Base-by-base conservation (phyloP, 805 yeast species). In the Hanseniaspora jakobsenii region DNA sequence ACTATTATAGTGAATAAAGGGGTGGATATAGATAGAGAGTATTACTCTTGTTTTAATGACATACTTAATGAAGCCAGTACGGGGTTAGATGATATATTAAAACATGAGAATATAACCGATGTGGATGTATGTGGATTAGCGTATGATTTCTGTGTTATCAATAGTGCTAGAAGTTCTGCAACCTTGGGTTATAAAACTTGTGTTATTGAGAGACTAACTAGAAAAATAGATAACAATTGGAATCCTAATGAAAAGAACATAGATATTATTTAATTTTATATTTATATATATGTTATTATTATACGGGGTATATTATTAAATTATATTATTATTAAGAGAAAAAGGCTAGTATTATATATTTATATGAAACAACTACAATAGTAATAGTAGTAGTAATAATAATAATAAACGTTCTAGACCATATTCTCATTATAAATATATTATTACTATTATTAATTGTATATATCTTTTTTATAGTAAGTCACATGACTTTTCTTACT, bases 1-100 rank as follows among this genome's bases (percentile, higher is more conserved):
- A 34, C 63, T 64, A 47, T 56, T 52, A 64, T 74, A 2, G 75
- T 87, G 6, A 67, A 69, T 47, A 87, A 89, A 61, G 97, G 96
- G 0, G 70, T 67, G 48, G 59, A 78, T 23, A 64, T 63, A 21
- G 86, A 82, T 52, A 61, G 91, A 17, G 97, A 87, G 57, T 85
- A 79, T 58, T 87, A 85, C 55, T 85, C 95, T 13, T 86, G 93
- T 23, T 87, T 87, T 58, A 66, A 70, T 43, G 97, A 87, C 60
- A 69, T 75, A 23, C 83, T 94, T 89, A 69, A 73, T 22, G 54
- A 72, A 22, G 78, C 80, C 54, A 65, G 73, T 34, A 86, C 96
- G 0, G 87, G 76, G 44, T 63, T 86, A 50, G 66, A 69, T 42
- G 58, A 56, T 1, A 61, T 69, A 32, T 66, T 87, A 49, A 58